These are phyloP conservation scores for Haplographium delicatum DNA, from an alignment of 495 filamentous ascomycete species.

Conservation along the genomic window DNA sequence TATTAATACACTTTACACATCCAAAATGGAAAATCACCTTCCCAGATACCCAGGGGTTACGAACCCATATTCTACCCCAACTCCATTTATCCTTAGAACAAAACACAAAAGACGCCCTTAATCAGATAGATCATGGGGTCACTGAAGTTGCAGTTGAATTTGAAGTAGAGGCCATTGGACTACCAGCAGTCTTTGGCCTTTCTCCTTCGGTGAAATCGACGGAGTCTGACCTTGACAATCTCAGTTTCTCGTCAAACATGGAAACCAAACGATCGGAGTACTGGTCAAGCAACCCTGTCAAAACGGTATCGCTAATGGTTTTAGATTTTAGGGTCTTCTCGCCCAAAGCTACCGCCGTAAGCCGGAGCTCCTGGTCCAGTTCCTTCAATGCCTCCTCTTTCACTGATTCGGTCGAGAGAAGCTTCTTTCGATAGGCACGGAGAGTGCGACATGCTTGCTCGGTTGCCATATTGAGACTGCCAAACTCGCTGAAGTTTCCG, in stretches of 20 bases:
- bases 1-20: too few relatives aligned
- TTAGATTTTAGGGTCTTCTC: conserved; percentile 48
- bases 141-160: too few relatives aligned
- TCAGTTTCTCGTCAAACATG: conserved; percentile 66
- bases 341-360: conserved; percentile 66
- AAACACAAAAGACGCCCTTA: too few relatives aligned
- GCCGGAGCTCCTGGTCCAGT: conserved; percentile 71
- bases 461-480: conserved; percentile 66
- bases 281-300: conserved; percentile 61
- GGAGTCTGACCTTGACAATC: conserved; percentile 27
- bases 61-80: too few relatives aligned
- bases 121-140: too few relatives aligned
- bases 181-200: conserved; percentile 23
- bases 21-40: too few relatives aligned
- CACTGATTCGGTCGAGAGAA: conserved; percentile 58
- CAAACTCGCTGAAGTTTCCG: conserved; percentile 46
- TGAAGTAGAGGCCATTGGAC: not conserved
- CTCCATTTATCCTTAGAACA: too few relatives aligned
- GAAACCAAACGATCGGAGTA: conserved; percentile 65
- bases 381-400: conserved; percentile 62
- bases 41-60: too few relatives aligned
- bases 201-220: conserved; percentile 4
- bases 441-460: conserved; percentile 77
- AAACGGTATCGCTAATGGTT: conserved; percentile 50
- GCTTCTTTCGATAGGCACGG: conserved; percentile 76